Conservation (phyloP, 768 basidiomycete genomes). For the Pilatotrama ljubarskyi region DNA sequence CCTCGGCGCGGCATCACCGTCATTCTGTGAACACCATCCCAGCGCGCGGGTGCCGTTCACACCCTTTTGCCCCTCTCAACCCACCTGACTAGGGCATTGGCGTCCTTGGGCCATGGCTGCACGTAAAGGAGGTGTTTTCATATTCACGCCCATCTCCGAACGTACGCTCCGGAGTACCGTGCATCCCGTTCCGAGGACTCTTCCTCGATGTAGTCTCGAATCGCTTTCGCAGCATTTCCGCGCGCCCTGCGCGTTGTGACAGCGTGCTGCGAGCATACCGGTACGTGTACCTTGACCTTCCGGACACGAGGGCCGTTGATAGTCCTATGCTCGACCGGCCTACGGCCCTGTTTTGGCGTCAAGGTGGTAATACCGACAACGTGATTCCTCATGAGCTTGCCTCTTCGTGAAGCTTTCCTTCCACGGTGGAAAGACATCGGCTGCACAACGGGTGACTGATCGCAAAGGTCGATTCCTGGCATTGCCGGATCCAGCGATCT, state of each 20-base stretch:
- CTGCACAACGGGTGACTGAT: not conserved
- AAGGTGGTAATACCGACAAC: not conserved
- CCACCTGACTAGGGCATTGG: not conserved
- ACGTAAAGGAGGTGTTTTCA: not conserved
- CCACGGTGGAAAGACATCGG: constrained; percentile 9
- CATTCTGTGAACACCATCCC: not conserved
- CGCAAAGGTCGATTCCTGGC: not conserved
- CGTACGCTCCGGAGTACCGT: constrained; percentile 13
- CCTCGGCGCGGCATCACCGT: not conserved
- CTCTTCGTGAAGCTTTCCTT: not conserved
- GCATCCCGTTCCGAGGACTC: constrained; percentile 15
- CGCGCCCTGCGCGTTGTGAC: constrained; percentile 5
- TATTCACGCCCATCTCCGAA: constrained; percentile 12
- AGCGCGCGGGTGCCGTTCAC: not conserved
- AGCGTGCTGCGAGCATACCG: not conserved
- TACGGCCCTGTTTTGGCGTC: constrained; percentile 7
- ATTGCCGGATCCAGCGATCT: not conserved
- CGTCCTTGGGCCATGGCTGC: not conserved
- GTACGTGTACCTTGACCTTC: not conserved
- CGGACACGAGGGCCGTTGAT: constrained; percentile 1
- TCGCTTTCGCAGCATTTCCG: constrained; percentile 1
- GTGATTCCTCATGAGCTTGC: not conserved
- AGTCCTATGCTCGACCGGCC: not conserved
- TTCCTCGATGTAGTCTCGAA: not conserved
- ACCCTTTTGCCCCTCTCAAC: not conserved